Evolutionary conservation across 2,329 filamentous ascomycete species (phyloP).

Genomic region (Ophiocordyceps sinensis): DNA sequence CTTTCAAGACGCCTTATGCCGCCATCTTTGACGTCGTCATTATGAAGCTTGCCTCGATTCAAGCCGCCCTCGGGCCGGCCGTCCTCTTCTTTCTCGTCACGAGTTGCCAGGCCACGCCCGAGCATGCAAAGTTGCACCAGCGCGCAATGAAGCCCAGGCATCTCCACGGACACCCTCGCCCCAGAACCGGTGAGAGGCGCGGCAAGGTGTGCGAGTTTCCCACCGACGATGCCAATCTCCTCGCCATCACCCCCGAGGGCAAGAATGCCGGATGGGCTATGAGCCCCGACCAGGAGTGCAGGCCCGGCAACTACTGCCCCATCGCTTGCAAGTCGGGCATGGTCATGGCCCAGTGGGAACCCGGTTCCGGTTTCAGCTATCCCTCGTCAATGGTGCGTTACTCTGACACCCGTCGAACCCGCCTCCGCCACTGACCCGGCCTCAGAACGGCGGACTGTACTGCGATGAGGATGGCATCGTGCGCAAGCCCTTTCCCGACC

Average conservation of each 20-base stretch:
- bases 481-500: slow-evolving; percentile 52
- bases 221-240: slow-evolving; percentile 43
- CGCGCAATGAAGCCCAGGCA: slow-evolving; percentile 21
- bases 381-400: slow-evolving; percentile 55
- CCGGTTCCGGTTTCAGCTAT: slow-evolving; percentile 51
- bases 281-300: slow-evolving; percentile 59
- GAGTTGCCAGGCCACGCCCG: slow-evolving; percentile 17
- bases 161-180: slow-evolving; percentile 9
- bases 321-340: slow-evolving; percentile 63
- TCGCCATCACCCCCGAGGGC: slow-evolving; percentile 48
- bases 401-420: not conserved
- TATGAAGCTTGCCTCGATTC: slow-evolving; percentile 40
- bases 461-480: slow-evolving; percentile 54
- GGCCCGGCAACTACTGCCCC: slow-evolving; percentile 55
- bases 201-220: slow-evolving; percentile 50
- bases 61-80: slow-evolving; percentile 34
- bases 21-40: slow-evolving; percentile 4
- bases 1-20: not conserved
- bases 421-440: not conserved
- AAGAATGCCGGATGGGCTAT: slow-evolving; percentile 67
- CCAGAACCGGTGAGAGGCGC: slow-evolving; percentile 32
- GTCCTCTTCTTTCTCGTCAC: slow-evolving; percentile 30
- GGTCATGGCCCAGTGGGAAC: slow-evolving; percentile 69
- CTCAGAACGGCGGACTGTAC: slow-evolving; percentile 57
- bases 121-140: slow-evolving; percentile 21